A percentile compares a stretch with the other conserved stretches of the same genome.
phyloP scores from a whole-genome alignment of 108 stramenopile genomes.

The Cyclotella baltica region DNA sequence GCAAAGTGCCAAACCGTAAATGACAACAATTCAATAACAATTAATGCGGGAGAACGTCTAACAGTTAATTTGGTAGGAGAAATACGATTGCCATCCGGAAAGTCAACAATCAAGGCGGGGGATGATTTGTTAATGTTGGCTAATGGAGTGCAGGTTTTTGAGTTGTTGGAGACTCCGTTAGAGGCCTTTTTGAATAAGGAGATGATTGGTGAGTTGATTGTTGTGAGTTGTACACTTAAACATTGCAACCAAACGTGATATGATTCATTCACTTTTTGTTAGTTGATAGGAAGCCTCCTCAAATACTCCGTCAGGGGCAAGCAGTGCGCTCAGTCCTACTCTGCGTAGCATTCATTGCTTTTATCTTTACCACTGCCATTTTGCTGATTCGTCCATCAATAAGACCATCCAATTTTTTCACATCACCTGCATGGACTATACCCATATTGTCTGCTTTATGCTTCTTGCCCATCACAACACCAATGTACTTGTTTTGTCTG shows the following conservation, averaged over 20 bases:
- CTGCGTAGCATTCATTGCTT: conserved; percentile 42
- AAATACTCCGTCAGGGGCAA: conserved; percentile 64
- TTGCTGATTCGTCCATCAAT: conserved; percentile 53
- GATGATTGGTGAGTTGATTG: conserved; percentile 6
- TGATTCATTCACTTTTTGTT: not conserved
- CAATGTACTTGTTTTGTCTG: conserved; percentile 68
- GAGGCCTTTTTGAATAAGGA: conserved; percentile 66
- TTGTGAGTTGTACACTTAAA: not conserved
- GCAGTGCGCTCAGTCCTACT: conserved; percentile 56
- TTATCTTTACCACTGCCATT: conserved; percentile 49
- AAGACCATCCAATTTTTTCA: conserved; percentile 22
- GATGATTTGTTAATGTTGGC: conserved; percentile 66
- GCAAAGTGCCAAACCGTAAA: conserved; percentile 43
- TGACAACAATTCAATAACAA: conserved; percentile 2
- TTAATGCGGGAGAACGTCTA: conserved; percentile 61
- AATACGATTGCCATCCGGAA: conserved; percentile 51
- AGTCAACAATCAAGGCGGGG: conserved; percentile 61
- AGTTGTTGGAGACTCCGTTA: conserved; percentile 72
- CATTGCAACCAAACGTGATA: not conserved
- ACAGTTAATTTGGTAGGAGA: conserved; percentile 50
- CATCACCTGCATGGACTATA: conserved; percentile 56
- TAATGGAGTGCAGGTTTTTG: conserved; percentile 72
- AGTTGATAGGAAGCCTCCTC: conserved; percentile 58
- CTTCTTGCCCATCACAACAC: conserved; percentile 64
- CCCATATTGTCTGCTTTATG: conserved; percentile 74